Conservation (phyloP, 2,329 filamentous ascomycete genomes). For the Parastagonospora nodorum region DNA sequence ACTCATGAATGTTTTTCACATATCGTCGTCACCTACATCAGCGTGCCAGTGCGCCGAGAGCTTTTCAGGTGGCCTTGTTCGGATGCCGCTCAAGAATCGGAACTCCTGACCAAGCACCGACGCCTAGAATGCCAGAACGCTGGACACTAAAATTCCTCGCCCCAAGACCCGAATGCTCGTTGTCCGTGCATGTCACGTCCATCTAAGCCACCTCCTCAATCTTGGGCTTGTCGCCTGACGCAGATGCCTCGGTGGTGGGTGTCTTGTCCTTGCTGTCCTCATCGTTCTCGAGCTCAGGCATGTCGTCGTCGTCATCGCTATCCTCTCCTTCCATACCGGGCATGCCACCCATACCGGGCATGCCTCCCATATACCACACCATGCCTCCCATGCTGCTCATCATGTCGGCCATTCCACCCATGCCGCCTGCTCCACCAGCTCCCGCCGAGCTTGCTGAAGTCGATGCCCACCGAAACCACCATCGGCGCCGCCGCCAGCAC, state of each 20-base stretch:
- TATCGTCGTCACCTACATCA: slow-evolving; percentile 19
- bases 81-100: not conserved
- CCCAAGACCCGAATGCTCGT: slow-evolving; percentile 10
- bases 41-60: slow-evolving; percentile 5
- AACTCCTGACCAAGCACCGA: slow-evolving; percentile 5
- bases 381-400: slow-evolving; percentile 39
- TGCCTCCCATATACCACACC: slow-evolving; percentile 2
- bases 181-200: slow-evolving; percentile 14
- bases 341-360: slow-evolving; percentile 33
- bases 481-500: slow-evolving; percentile 52
- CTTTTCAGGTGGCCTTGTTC: slow-evolving; percentile 3
- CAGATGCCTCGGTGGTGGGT: slow-evolving; percentile 29
- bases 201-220: slow-evolving; percentile 52
- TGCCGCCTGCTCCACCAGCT: slow-evolving; percentile 53
- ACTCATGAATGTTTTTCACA: slow-evolving; percentile 12
- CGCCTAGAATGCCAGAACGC: slow-evolving; percentile 11
- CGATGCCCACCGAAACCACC: slow-evolving; percentile 85
- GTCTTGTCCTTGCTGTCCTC: slow-evolving; percentile 31
- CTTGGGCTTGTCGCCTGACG: slow-evolving; percentile 47
- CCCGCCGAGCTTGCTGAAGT: slow-evolving; percentile 83
- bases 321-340: slow-evolving; percentile 35
- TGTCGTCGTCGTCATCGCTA: slow-evolving; percentile 68
- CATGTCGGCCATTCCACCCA: slow-evolving; percentile 45
- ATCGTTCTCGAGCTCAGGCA: slow-evolving; percentile 69
- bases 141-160: slow-evolving; percentile 9